Base-by-base conservation (phyloP, 2,329 filamentous ascomycete genomes). In the Ascochyta lentis region DNA sequence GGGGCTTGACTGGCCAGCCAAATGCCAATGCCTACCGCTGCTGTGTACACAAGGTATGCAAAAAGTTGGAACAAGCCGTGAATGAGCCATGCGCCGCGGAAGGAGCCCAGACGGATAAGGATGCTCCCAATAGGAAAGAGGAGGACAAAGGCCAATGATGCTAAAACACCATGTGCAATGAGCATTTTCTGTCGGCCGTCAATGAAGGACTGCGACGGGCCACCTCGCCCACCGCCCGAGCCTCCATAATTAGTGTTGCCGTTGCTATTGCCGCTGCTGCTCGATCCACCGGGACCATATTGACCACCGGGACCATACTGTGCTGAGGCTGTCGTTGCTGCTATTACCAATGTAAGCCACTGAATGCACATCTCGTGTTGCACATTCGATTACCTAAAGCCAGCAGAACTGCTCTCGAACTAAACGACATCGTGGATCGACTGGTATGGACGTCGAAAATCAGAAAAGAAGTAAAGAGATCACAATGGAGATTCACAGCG, bases 21-120 rank as follows among this genome's bases (percentile, higher is more conserved):
- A 46, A 86, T 69, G 1, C 84, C 84, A 1, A 85, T 60, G 1
- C 79, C 82, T 27, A 83, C 76, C 0, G 81, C 83, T 1, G 76
- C 78, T 45, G 82, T 77, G 52, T 76, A 79, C 24, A 84, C 54
- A 9, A 78, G 58, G 46, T 83, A 77, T 9, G 79, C 78, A 50
- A 84, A 68, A 16, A 81, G 54, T 59, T 86, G 84, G 23, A 83
- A 66, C 1, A 71, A 58, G 31, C 74, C 78, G 58, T 81, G 79
- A 43, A 79, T 59, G 64, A 77, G 73, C 63, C 78, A 67, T 22
- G 78, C 59, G 13, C 78, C 76, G 15, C 66, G 72, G 58, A 79
- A 78, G 35, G 71, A 76, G 9, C 72, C 69, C 1, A 79, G 49
- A 6, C 79, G 72, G 52, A 80, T 73, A 4, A 77, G 54, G 46